phyloP scores from a whole-genome alignment of 371 early-diverging fungal species.

The Syncephalis plumigaleata region DNA sequence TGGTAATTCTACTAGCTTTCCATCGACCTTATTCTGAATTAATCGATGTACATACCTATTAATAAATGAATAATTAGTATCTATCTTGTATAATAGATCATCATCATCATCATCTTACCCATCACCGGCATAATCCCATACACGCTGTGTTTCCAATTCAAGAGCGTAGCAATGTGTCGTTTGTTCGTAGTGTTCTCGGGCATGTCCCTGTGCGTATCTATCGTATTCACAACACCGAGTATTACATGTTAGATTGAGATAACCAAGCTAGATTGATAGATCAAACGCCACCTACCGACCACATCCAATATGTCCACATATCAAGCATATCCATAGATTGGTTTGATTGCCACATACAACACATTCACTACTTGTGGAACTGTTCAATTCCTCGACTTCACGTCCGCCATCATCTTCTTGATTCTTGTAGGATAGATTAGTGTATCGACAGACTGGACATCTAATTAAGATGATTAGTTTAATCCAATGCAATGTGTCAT shows the following conservation, averaged over 20 bases:
- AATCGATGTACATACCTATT: slow-evolving; percentile 70
- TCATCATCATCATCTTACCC: slow-evolving; percentile 21
- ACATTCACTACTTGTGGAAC: slow-evolving; percentile 31
- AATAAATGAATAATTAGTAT: not conserved
- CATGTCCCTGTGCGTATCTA: slow-evolving; percentile 59
- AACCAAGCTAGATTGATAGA: too few species aligned
- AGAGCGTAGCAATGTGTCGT: slow-evolving; percentile 72
- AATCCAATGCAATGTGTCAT: not conserved
- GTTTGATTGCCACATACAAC: slow-evolving; percentile 45
- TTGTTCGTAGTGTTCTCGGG: slow-evolving; percentile 61
- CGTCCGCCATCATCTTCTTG: slow-evolving; percentile 1
- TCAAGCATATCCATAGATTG: slow-evolving; percentile 85
- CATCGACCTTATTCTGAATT: slow-evolving; percentile 75
- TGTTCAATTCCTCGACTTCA: slow-evolving; percentile 1
- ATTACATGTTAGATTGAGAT: not conserved
- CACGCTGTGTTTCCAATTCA: slow-evolving; percentile 84
- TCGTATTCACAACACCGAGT: slow-evolving; percentile 23
- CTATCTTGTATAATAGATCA: not conserved
- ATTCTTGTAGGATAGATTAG: slow-evolving; percentile 4
- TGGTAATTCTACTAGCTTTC: slow-evolving; percentile 78
- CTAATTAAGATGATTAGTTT: slow-evolving; percentile 8
- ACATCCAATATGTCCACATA: slow-evolving; percentile 82
- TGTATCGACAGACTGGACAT: slow-evolving; percentile 86
- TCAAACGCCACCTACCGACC: slow-evolving; percentile 31
- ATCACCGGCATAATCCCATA: slow-evolving; percentile 96